Evolutionary conservation across 306 rosid species (phyloP).

Genomic region (Sesbania bispinosa): DNA sequence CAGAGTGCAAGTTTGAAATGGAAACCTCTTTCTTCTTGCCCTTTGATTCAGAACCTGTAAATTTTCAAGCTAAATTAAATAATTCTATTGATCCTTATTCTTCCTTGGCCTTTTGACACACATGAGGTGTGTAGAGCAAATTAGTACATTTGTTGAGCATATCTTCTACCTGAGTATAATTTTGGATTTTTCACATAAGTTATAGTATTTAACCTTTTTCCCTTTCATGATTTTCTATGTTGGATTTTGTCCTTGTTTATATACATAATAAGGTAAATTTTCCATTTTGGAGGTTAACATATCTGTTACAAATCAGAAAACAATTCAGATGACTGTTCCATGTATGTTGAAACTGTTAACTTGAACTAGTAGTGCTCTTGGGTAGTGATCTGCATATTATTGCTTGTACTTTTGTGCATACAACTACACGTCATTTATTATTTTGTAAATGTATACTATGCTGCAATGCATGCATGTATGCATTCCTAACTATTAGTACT

Average conservation of each 20-base stretch:
- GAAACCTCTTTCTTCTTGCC: constrained; percentile 12
- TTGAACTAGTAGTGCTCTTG: background rate
- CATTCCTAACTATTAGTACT: background rate
- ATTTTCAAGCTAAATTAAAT: constrained; percentile 1
- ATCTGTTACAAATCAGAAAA: background rate
- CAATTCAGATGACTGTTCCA: background rate
- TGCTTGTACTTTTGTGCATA: background rate
- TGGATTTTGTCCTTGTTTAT: constrained; percentile 1
- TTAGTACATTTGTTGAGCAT: background rate
- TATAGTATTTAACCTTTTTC: background rate
- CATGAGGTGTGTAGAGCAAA: constrained; percentile 14
- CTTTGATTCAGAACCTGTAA: constrained; percentile 8
- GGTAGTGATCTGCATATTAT: background rate
- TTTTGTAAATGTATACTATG: background rate
- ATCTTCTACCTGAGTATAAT: background rate
- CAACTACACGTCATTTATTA: background rate
- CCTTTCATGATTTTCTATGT: constrained; percentile 15
- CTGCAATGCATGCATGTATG: background rate
- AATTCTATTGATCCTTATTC: background rate
- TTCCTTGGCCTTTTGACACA: constrained; percentile 9
- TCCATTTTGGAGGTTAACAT: background rate
- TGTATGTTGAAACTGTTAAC: background rate
- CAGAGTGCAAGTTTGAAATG: constrained; percentile 4
- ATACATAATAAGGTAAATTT: background rate
- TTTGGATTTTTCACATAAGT: background rate